Evolutionary conservation across 2,329 filamentous ascomycete species (phyloP).

Genomic region (Orbilia oligospora): DNA sequence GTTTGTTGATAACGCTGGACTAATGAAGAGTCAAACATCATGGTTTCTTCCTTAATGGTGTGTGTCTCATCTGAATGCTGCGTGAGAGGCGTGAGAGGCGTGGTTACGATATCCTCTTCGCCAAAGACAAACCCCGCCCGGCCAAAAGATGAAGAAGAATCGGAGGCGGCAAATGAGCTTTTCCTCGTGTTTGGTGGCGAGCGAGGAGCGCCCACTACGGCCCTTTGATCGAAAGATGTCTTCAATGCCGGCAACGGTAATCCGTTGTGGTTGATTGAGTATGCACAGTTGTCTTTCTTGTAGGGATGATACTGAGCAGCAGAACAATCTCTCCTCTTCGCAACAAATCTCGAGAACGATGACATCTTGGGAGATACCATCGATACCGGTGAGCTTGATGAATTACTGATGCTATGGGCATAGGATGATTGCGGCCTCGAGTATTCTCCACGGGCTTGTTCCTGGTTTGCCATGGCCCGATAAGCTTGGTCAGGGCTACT

Average conservation of each 20-base stretch:
- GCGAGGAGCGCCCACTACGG: conserved; percentile 21
- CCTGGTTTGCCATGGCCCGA: conserved; percentile 24
- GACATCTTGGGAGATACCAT: conserved; percentile 49
- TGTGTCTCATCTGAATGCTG: conserved; percentile 53
- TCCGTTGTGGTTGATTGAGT: conserved; percentile 18
- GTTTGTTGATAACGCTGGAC: conserved; percentile 53
- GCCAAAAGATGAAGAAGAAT: conserved; percentile 55
- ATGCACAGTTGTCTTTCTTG: conserved; percentile 51
- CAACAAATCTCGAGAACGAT: conserved; percentile 46
- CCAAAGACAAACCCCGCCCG: conserved; percentile 39
- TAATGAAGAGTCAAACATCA: conserved; percentile 43
- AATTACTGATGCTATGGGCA: conserved; percentile 51
- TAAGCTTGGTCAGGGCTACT: conserved; percentile 46
- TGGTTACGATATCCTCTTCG: conserved; percentile 49
- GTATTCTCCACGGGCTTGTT: conserved; percentile 50
- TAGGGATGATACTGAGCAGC: conserved; percentile 55
- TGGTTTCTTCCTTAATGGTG: conserved; percentile 39
- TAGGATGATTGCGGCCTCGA: conserved; percentile 56
- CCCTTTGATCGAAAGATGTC: conserved; percentile 49
- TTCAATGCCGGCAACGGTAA: conserved; percentile 49
- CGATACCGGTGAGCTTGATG: conserved; percentile 54
- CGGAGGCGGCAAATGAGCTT: conserved; percentile 56
- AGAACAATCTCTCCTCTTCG: conserved; percentile 43
- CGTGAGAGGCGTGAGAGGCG: conserved; percentile 56
- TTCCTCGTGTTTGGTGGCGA: conserved; percentile 58